A percentile compares a stretch with the other conserved stretches of the same genome.
Conservation (phyloP, 2,329 filamentous ascomycete species). For the Colletotrichum gloeosporioides region DNA sequence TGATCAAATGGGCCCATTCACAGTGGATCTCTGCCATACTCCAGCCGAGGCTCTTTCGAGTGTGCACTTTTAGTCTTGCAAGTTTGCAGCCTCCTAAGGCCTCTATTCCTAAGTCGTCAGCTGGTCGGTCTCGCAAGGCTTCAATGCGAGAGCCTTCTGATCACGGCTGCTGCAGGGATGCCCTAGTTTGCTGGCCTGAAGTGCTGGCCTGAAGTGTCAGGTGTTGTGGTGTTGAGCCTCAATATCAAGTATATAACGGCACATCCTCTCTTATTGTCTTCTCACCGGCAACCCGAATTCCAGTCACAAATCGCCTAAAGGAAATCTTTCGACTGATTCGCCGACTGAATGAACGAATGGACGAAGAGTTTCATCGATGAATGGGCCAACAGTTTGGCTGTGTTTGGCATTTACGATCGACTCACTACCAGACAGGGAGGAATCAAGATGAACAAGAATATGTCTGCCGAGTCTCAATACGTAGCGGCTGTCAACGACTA, state of each 20-base stretch:
- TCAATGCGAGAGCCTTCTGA: background rate
- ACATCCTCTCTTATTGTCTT: background rate
- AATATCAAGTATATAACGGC: background rate
- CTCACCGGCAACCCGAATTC: background rate
- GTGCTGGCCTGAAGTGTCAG: background rate
- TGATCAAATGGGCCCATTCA: background rate
- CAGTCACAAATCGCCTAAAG: too few species aligned
- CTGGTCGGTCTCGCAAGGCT: background rate
- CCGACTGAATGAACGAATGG: background rate
- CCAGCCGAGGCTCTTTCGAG: background rate
- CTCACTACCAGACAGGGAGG: background rate
- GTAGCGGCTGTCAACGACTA: background rate
- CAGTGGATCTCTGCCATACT: background rate
- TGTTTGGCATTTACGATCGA: background rate
- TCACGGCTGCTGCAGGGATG: background rate
- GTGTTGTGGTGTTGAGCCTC: background rate
- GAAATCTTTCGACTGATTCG: background rate
- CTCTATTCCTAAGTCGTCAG: background rate
- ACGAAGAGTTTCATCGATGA: background rate
- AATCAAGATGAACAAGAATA: background rate
- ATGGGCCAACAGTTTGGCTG: background rate
- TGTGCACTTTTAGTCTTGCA: background rate
- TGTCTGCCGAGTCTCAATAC: background rate
- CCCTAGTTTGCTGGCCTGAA: background rate
- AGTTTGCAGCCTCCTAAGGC: background rate